These are phyloP conservation scores for Arthroderma sp. DNA, from an alignment of 2,329 filamentous ascomycete genomes.

Conservation along the genomic window DNA sequence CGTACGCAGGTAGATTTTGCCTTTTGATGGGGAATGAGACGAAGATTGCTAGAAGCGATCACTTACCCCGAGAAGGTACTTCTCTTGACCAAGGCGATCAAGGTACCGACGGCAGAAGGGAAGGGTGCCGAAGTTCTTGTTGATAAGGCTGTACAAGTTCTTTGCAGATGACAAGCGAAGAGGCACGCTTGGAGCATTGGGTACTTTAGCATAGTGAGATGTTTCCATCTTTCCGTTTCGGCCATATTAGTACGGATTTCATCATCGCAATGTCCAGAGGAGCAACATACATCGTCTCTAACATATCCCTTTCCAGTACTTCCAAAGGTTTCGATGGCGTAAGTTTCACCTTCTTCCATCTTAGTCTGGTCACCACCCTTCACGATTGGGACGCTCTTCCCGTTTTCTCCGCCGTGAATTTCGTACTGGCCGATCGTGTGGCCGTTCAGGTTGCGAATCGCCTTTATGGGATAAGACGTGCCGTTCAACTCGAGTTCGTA, in stretches of 20 bases:
- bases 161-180: conserved; percentile 72
- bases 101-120: conserved; percentile 85
- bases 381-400: conserved; percentile 85
- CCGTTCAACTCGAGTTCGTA: conserved; percentile 79
- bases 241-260: conserved; percentile 11
- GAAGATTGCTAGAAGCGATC: not conserved
- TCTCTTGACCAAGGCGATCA: conserved; percentile 85
- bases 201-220: conserved; percentile 72
- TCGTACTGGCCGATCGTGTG: conserved; percentile 82
- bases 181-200: conserved; percentile 62
- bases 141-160: conserved; percentile 74
- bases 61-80: conserved; percentile 77
- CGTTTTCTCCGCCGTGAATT: conserved; percentile 81
- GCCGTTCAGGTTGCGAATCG: conserved; percentile 75
- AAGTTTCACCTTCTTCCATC: conserved; percentile 96
- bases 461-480: conserved; percentile 65
- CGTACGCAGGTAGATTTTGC: not conserved
- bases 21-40: not conserved
- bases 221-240: conserved; percentile 49
- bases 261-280: not conserved
- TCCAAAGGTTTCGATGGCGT: conserved; percentile 92
- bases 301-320: conserved; percentile 85
- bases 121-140: conserved; percentile 90
- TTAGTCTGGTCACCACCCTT: conserved; percentile 79
- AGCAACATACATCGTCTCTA: conserved; percentile 57